These are phyloP conservation scores for Sporothrix luriei DNA, from an alignment of 2,329 filamentous ascomycete genomes.

Conservation along the genomic window DNA sequence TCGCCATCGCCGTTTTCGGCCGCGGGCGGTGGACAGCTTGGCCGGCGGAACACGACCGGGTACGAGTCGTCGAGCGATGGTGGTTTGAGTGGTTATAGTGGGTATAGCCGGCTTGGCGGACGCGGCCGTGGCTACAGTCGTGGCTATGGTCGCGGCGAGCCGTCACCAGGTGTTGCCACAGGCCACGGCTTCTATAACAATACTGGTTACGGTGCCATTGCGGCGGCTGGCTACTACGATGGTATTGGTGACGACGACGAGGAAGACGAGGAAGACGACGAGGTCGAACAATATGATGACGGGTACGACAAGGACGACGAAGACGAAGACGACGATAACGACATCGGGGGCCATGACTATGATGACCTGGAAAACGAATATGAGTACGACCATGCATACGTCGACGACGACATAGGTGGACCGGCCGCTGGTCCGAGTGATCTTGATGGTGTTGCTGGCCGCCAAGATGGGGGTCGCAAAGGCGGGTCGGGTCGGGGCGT, in stretches of 20 bases:
- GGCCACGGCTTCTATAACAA: constrained; percentile 31
- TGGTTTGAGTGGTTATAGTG: background rate
- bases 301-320: constrained; percentile 42
- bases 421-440: background rate
- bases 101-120: background rate
- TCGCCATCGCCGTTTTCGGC: constrained; percentile 28
- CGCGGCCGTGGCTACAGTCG: background rate
- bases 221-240: constrained; percentile 30
- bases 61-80: constrained; percentile 16
- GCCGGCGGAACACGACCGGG: background rate
- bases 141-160: background rate
- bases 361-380: constrained; percentile 22
- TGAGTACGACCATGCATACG: constrained; percentile 5
- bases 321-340: constrained; percentile 40
- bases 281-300: constrained; percentile 40
- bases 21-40: background rate
- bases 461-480: background rate
- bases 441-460: constrained; percentile 14
- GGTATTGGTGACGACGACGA: constrained; percentile 29
- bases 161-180: background rate
- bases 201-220: constrained; percentile 31
- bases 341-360: constrained; percentile 15
- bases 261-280: constrained; percentile 27
- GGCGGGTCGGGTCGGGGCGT: background rate
- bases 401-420: constrained; percentile 17